A percentile compares a stretch with the other conserved stretches of the same genome.
Evolutionary conservation across 805 yeast species (phyloP).

Genomic region (Saccharomycopsis selenospora): DNA sequence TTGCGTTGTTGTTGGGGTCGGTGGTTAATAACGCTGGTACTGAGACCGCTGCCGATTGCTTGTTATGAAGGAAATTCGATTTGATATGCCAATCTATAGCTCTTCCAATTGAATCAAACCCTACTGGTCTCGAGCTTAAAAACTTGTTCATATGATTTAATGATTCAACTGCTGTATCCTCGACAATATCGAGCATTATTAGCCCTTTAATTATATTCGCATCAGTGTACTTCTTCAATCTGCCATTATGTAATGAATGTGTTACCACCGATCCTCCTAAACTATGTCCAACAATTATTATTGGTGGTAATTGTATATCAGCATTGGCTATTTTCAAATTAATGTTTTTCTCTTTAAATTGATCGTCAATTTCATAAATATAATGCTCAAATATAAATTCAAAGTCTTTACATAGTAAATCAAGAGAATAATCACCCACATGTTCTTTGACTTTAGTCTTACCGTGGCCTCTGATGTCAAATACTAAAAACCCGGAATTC

Average conservation of each 20-base stretch:
- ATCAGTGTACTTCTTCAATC: constrained; percentile 18
- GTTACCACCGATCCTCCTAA: constrained; percentile 86
- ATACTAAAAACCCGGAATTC: constrained; percentile 58
- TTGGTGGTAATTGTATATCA: constrained; percentile 25
- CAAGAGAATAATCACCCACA: constrained; percentile 35
- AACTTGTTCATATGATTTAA: constrained; percentile 61
- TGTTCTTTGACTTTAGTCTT: constrained; percentile 30
- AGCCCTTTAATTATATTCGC: constrained; percentile 50
- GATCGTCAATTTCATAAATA: constrained; percentile 18
- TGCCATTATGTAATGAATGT: constrained; percentile 32
- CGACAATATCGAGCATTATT: constrained; percentile 83
- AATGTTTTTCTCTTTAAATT: constrained; percentile 16
- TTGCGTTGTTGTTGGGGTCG: constrained; percentile 21
- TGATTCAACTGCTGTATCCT: constrained; percentile 78
- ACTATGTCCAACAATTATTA: constrained; percentile 80
- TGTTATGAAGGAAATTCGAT: constrained; percentile 45
- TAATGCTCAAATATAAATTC: constrained; percentile 39
- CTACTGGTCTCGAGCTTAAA: constrained; percentile 54
- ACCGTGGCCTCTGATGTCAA: constrained; percentile 88
- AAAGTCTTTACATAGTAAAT: constrained; percentile 53
- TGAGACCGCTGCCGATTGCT: constrained; percentile 62
- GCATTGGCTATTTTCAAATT: constrained; percentile 18
- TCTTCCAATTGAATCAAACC: constrained; percentile 42
- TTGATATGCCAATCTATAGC: constrained; percentile 83
- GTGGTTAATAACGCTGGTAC: constrained; percentile 57